These are phyloP conservation scores for Parascedosporium putredinis DNA, from an alignment of 2,329 filamentous ascomycete genomes.

Conservation along the genomic window DNA sequence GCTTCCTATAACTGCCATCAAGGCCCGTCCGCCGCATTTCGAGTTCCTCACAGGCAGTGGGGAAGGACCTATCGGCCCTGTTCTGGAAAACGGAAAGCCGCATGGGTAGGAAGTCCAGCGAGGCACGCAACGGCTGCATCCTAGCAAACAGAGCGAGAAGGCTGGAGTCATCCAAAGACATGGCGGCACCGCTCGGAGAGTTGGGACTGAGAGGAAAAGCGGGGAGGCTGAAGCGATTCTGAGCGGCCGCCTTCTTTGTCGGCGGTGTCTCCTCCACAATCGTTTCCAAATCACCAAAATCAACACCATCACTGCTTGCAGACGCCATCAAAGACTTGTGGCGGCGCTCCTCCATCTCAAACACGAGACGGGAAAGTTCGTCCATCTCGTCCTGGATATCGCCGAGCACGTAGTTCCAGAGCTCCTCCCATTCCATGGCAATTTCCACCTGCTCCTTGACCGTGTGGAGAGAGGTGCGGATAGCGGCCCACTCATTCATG, in stretches of 20 bases:
- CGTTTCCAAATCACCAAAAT: slow-evolving; percentile 83
- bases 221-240: slow-evolving; percentile 59
- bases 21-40: slow-evolving; percentile 63
- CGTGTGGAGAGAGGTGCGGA: slow-evolving; percentile 63
- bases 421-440: slow-evolving; percentile 97
- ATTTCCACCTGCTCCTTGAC: slow-evolving; percentile 90
- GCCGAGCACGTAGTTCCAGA: slow-evolving; percentile 88
- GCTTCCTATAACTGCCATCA: slow-evolving; percentile 76
- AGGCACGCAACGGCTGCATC: slow-evolving; percentile 88
- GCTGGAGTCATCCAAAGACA: slow-evolving; percentile 72
- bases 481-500: slow-evolving; percentile 71
- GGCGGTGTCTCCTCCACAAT: slow-evolving; percentile 81
- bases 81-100: slow-evolving; percentile 75
- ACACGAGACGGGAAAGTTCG: slow-evolving; percentile 68
- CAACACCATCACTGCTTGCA: slow-evolving; percentile 51
- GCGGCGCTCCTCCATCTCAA: slow-evolving; percentile 94
- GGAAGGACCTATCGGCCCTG: slow-evolving; percentile 69
- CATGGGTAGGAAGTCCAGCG: slow-evolving; percentile 93
- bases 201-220: slow-evolving; percentile 52
- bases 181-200: slow-evolving; percentile 42
- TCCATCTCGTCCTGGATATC: slow-evolving; percentile 87
- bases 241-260: slow-evolving; percentile 36
- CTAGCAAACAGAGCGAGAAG: slow-evolving; percentile 84
- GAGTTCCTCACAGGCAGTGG: slow-evolving; percentile 82
- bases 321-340: slow-evolving; percentile 65